phyloP scores from a whole-genome alignment of 345 rosid genomes.

The Citrus inodora region DNA sequence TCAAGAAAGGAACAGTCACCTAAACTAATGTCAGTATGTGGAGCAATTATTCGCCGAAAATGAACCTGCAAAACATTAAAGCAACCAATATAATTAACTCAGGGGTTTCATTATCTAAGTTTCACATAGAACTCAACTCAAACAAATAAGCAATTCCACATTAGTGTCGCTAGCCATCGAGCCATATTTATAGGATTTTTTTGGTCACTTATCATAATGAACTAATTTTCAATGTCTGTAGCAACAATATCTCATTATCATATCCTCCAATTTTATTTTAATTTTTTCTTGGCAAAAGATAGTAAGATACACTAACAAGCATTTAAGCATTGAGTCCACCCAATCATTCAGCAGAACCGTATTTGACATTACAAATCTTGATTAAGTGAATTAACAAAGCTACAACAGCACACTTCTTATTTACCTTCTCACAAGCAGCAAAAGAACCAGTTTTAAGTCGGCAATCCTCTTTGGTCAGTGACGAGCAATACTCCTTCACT shows the following conservation, averaged over 20 bases:
- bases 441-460: constrained; percentile 77
- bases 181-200: neutral
- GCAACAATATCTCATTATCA: neutral
- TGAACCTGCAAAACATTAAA: constrained; percentile 62
- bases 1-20: constrained; percentile 99
- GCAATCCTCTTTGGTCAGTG: constrained; percentile 95
- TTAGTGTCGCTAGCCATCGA: neutral
- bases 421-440: constrained; percentile 89
- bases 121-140: neutral
- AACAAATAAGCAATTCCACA: neutral
- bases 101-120: neutral
- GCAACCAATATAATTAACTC: neutral
- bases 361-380: neutral
- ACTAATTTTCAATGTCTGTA: neutral
- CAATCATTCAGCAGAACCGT: neutral
- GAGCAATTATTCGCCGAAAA: constrained; percentile 89
- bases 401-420: constrained; percentile 5
- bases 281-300: no score
- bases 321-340: neutral
- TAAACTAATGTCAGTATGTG: constrained; percentile 84
- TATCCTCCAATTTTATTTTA: neutral
- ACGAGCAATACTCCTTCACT: constrained; percentile 88
- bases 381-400: neutral
- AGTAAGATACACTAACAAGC: neutral
- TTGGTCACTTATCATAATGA: neutral